These are phyloP conservation scores for Elaeis guineensis DNA, from an alignment of 176 grass and related monocot species.

Conservation along the genomic window DNA sequence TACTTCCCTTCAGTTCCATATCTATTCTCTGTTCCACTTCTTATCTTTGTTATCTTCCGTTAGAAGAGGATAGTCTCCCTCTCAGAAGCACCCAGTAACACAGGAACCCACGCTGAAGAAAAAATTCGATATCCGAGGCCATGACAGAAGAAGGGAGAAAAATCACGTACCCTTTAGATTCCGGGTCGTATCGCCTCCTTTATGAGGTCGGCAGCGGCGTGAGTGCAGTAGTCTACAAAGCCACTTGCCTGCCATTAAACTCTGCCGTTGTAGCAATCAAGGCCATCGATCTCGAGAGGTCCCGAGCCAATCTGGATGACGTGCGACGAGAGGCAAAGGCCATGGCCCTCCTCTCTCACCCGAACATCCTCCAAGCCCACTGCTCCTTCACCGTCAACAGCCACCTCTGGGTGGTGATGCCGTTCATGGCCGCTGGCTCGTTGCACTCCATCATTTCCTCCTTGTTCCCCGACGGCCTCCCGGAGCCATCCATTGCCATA, in stretches of 20 bases:
- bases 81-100: too few relatives aligned
- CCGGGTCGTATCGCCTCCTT: conserved; percentile 46
- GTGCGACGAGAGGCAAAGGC: conserved; percentile 85
- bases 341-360: conserved; percentile 68
- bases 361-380: conserved; percentile 78
- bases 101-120: too few relatives aligned
- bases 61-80: too few relatives aligned
- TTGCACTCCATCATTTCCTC: conserved; percentile 70
- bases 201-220: conserved; percentile 70
- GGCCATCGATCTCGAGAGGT: conserved; percentile 71
- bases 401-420: conserved; percentile 91
- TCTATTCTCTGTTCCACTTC: too few relatives aligned
- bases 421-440: conserved; percentile 84
- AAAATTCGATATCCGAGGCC: too few relatives aligned
- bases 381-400: conserved; percentile 84
- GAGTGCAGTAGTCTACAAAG: conserved; percentile 88
- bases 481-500: conserved; percentile 54
- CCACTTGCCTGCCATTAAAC: conserved; percentile 49
- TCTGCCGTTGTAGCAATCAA: conserved; percentile 56
- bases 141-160: conserved; percentile 1
- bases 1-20: too few relatives aligned
- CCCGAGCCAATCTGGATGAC: conserved; percentile 68
- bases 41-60: too few relatives aligned
- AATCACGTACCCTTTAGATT: conserved; percentile 43
- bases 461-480: conserved; percentile 53